These are phyloP conservation scores for Microsporum audouinii DNA, from an alignment of 2,329 filamentous ascomycete genomes.

Conservation along the genomic window DNA sequence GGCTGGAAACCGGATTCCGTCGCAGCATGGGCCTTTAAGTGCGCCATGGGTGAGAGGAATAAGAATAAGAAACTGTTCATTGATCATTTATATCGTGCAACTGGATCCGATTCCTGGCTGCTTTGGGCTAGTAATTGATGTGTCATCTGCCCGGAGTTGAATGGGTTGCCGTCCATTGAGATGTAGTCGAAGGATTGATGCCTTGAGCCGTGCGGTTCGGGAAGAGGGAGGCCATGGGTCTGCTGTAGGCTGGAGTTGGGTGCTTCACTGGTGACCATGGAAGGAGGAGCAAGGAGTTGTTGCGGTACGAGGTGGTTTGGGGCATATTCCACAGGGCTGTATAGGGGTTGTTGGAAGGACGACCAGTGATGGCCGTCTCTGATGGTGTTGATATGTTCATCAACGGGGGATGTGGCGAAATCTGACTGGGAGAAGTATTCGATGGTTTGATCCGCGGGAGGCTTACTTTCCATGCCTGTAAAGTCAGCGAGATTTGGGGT, in stretches of 20 bases:
- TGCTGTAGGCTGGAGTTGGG: neutral
- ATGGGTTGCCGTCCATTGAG: neutral
- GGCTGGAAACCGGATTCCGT: neutral
- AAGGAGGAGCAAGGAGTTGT: neutral
- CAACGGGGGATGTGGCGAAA: constrained; percentile 4
- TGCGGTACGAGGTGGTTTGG: neutral
- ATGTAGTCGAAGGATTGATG: constrained; percentile 5
- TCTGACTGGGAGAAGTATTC: constrained; percentile 4
- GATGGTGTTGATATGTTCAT: neutral
- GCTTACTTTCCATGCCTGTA: neutral
- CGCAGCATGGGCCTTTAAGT: neutral
- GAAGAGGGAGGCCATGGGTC: neutral
- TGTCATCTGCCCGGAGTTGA: neutral
- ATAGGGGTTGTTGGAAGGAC: constrained; percentile 3
- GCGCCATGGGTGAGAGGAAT: neutral
- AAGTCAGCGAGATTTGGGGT: neutral
- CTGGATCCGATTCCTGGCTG: neutral
- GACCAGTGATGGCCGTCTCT: constrained; percentile 1
- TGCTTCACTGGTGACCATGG: neutral
- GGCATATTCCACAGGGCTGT: constrained; percentile 1
- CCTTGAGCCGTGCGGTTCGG: constrained; percentile 2
- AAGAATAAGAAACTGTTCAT: neutral
- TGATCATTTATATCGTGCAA: neutral
- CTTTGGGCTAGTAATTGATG: neutral
- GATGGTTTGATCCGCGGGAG: neutral